Base-by-base conservation (phyloP, 148 eudicot species). In the Silene uniflora region DNA sequence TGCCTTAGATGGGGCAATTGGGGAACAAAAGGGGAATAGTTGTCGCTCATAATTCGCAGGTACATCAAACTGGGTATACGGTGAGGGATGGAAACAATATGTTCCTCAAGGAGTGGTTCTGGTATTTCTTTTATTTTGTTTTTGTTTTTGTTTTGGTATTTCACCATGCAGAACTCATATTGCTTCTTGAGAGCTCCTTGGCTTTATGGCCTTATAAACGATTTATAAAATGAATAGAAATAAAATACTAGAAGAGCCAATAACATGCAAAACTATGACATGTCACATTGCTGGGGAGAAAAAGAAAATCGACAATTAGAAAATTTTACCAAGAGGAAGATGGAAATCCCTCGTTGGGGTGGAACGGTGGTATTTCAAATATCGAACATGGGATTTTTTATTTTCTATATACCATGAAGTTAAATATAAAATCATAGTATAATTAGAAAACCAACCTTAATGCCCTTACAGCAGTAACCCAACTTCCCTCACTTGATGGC, bases 391-490 rank as follows among this genome's bases (percentile, higher is more conserved):
- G 61, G 75, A 24, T 56, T 67, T 49, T 12, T 29, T 14, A 32
- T 72, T 10, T 6, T 27, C 29, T 27, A 27, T 27, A 27, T 27
- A 27, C 23, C 22, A 59, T 60, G 70, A 64, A 6, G 16, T 52
- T 18, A 21, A 62, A 11, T 29, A 12, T 35, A 52, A 70, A 8
- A 16, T 16, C 12, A n/a, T 55, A 65, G 25, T 10, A 67, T 29
- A 58, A 66, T 59, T 42, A 35, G 27, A 60, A 7, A 72, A 80
- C 49, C 21, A 59, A 95, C 98, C 98, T 92, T 76, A 95, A 85
- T 67, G 98, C 97, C 85, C 87, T 88, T 27, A 95, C 96, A 77
- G 93, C 98, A 56, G 92, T 89, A 49, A 71, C 85, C 98, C 97
- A 95, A 77, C 96, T 92, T 62, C 85, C 86, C 84, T 92, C 96